Percentiles rank a stretch among this genome's conserved stretches.
Conservation (phyloP, 2,329 filamentous ascomycete genomes). For the Fusarium fracticaudum region DNA sequence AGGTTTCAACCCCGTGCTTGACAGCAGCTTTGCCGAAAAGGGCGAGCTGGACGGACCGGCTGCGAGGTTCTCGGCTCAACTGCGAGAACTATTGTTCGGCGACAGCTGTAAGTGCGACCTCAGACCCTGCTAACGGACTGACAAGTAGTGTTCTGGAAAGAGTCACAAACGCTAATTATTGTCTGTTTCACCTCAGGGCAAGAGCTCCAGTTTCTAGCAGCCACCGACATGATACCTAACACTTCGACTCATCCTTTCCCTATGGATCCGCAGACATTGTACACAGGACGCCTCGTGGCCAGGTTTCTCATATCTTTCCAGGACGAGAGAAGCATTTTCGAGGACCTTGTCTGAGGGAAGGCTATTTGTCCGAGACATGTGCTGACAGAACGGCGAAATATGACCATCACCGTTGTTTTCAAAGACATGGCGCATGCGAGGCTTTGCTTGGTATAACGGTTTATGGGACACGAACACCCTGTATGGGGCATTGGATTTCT, state of each 20-base stretch:
- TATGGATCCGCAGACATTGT: conserved; percentile 59
- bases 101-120: conserved; percentile 54
- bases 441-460: conserved; percentile 22
- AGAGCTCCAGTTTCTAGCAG: conserved; percentile 55
- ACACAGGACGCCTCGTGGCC: conserved; percentile 62
- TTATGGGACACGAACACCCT: conserved; percentile 11
- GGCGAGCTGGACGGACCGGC: conserved; percentile 59
- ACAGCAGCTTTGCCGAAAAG: conserved; percentile 53
- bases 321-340: conserved; percentile 60
- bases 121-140: neutral
- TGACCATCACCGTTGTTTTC: conserved; percentile 23
- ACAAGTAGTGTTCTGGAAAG: conserved; percentile 19
- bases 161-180: conserved; percentile 20
- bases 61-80: conserved; percentile 55
- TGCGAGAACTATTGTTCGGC: conserved; percentile 57
- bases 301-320: conserved; percentile 66
- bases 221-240: conserved; percentile 58
- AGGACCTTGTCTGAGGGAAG: conserved; percentile 33
- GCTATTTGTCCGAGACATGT: conserved; percentile 33
- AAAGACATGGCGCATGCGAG: conserved; percentile 32
- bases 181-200: conserved; percentile 43
- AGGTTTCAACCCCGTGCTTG: conserved; percentile 66
- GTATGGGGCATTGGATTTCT: conserved; percentile 1
- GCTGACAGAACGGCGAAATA: conserved; percentile 4
- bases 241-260: conserved; percentile 57